Percentiles rank a stretch among this genome's conserved stretches.
These are phyloP conservation scores for Pseudotulostoma volvatum DNA, from an alignment of 495 filamentous ascomycete species.

Conservation along the genomic window DNA sequence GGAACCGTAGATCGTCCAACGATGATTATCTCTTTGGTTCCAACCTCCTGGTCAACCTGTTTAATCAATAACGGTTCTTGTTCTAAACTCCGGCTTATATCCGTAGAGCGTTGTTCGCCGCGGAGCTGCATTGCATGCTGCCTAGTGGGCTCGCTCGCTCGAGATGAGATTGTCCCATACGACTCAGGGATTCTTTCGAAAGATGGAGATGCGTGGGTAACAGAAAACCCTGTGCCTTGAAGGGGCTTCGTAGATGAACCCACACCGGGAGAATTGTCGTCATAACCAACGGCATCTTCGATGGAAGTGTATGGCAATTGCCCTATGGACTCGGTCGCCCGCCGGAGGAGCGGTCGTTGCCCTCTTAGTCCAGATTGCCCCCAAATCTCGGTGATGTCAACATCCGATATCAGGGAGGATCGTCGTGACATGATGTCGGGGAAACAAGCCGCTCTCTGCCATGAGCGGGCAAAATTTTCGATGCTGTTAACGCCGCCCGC, in stretches of 20 bases:
- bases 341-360: too few species aligned
- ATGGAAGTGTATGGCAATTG: too few species aligned
- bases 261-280: slow-evolving; percentile 6
- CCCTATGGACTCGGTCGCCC: too few species aligned
- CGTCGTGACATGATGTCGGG: slow-evolving; percentile 64
- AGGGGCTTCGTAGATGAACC: slow-evolving; percentile 10
- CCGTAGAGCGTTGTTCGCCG: slow-evolving; percentile 46
- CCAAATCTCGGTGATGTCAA: too few species aligned
- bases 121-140: slow-evolving; percentile 55
- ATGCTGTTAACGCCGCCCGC: slow-evolving; percentile 87
- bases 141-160: slow-evolving; percentile 51
- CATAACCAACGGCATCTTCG: slow-evolving; percentile 10
- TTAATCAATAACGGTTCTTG: slow-evolving; percentile 69
- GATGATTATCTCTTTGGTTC: slow-evolving; percentile 63
- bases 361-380: too few species aligned
- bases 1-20: slow-evolving; percentile 86
- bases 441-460: slow-evolving; percentile 84
- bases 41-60: slow-evolving; percentile 71
- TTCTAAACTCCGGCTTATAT: slow-evolving; percentile 41
- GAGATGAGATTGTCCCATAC: slow-evolving; percentile 60
- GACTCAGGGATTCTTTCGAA: slow-evolving; percentile 59
- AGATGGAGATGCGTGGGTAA: too few species aligned
- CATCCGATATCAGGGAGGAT: slow-evolving; percentile 46
- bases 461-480: slow-evolving; percentile 85
- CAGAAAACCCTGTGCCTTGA: slow-evolving; percentile 12